Conservation (phyloP, 73 alveolate species). For the Vitrella brassicaformis region DNA sequence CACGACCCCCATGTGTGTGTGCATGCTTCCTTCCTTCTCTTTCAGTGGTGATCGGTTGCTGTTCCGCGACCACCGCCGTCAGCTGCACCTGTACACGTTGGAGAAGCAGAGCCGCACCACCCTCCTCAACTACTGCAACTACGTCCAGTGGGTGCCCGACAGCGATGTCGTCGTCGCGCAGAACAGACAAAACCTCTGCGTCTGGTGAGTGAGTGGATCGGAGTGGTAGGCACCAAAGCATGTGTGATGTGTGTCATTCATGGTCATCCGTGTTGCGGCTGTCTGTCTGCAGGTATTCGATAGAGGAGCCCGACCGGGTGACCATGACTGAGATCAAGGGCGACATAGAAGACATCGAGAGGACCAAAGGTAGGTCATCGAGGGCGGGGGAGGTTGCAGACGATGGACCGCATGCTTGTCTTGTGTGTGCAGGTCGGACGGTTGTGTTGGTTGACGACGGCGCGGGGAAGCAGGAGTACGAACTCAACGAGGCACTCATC, state of each 20-base stretch:
- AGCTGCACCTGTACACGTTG: constrained; percentile 89
- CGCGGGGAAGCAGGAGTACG: constrained; percentile 67
- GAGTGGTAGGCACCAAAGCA: too few relatives aligned
- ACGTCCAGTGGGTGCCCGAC: constrained; percentile 99
- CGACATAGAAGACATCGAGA: constrained; percentile 93
- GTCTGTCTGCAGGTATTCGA: constrained; percentile 95
- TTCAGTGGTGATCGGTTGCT: constrained; percentile 57
- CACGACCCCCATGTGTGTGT: too few relatives aligned
- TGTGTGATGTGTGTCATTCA: too few relatives aligned
- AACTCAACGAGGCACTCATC: constrained; percentile 83
- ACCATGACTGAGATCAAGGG: constrained; percentile 92
- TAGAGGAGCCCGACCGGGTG: constrained; percentile 97
- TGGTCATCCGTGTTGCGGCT: too few relatives aligned
- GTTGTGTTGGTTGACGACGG: constrained; percentile 84
- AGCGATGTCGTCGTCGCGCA: constrained; percentile 99
- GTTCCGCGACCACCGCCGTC: constrained; percentile 98
- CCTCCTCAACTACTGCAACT: constrained; percentile 93
- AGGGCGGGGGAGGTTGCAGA: constrained; percentile 81
- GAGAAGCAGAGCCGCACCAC: constrained; percentile 84
- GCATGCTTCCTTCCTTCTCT: background rate
- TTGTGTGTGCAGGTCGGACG: constrained; percentile 67
- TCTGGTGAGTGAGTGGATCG: constrained; percentile 94
- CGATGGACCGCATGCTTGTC: constrained; percentile 44
- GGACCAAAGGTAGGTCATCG: constrained; percentile 79
- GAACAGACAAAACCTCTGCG: constrained; percentile 93